Evolutionary conservation across 208 protist genomes (phyloP), one percentile per base, ranked within the genome.

Genomic region (Trypanosoma cruzi): DNA sequence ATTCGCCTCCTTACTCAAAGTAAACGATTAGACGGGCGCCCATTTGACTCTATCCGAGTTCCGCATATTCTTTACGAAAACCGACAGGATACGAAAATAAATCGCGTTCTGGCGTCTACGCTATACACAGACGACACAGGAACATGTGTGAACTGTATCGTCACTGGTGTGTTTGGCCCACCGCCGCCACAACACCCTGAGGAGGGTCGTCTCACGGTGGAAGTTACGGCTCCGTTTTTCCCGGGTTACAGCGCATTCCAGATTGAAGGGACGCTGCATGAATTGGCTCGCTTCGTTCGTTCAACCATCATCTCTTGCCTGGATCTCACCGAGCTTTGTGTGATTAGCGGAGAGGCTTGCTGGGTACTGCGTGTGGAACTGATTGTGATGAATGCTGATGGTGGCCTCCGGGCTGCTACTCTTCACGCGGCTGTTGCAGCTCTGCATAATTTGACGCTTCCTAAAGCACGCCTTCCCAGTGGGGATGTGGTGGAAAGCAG

Each of bases 311-410:
- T 73, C 22, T 69, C 78, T 34, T 88, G 81, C 57, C 49, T 95
- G 40, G 84, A 92, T 55, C 69, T 90, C 18, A 49, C 61, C 4
- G 75, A 81, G 74, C 80, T 94, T 44, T 69, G 40, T 31, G 71
- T 95, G n/a, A 57, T 84, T n/a, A 63, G 58, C 20, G 82, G 85
- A 0, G 92, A 92, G 63, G 92, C 92, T 11, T 94, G 89, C 64
- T 96, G 92, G 89, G 84, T 95, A 52, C 76, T 96, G 24, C 81
- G 75, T 22, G 75, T 94, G 26, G 79, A 71, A 52, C 26, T 95
- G 48, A 81, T 80, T 58, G 72, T 94, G 50, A 63, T 94, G 22
- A 85, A 86, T 64, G 85, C 82, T 6, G 92, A 96, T 68, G 92
- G 92, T 5, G 80, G 85, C 6, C 72, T 96, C 31, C 84, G 83